Evolutionary conservation across 2,329 filamentous ascomycete genomes (phyloP).

Genomic region (Chalaropsis ovoidea): DNA sequence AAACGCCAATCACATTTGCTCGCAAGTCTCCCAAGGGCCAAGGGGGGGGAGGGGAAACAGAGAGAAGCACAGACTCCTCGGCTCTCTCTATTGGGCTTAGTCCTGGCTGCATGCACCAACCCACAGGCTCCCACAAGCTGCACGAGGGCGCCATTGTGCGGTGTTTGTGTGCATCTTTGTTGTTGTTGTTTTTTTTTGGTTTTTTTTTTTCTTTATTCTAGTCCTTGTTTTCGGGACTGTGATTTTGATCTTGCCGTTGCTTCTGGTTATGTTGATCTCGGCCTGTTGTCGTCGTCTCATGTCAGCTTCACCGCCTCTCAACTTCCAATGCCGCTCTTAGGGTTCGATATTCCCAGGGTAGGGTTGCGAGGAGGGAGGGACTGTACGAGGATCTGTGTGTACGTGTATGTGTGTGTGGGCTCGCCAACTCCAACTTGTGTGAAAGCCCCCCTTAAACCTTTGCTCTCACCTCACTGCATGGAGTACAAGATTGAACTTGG

Average conservation of each 20-base stretch:
- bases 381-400: neutral
- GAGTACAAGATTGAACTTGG: neutral
- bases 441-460: neutral
- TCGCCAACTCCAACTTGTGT: neutral
- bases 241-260: no score
- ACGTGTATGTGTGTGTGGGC: neutral
- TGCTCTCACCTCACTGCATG: neutral
- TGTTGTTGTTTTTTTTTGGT: neutral
- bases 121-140: neutral
- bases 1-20: neutral
- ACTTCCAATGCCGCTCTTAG: no score
- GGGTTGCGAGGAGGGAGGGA: neutral
- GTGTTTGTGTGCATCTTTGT: neutral
- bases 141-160: slow-evolving; percentile 11
- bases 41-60: no score
- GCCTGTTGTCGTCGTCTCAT: no score
- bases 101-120: neutral
- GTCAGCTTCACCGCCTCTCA: no score
- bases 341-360: no score
- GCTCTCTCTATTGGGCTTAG: neutral
- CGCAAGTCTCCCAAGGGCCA: neutral
- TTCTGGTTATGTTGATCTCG: no score
- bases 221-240: no score
- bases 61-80: slow-evolving; percentile 5
- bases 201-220: neutral